Conservation (phyloP, 1,139 yeast genomes). For the Lodderomyces theae region DNA sequence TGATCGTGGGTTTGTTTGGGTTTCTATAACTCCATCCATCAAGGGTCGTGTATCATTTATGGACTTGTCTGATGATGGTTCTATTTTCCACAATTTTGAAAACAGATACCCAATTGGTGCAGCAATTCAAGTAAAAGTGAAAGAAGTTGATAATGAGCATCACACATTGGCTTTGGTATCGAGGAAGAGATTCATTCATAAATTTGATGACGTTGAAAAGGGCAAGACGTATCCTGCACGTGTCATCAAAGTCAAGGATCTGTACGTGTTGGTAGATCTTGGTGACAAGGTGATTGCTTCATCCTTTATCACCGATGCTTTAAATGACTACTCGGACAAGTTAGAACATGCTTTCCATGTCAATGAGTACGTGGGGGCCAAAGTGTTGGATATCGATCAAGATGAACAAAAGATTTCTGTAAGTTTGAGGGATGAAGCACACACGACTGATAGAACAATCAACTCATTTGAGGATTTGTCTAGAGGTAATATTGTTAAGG, state of each 20-base stretch:
- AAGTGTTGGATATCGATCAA: constrained; percentile 55
- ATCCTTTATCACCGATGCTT: constrained; percentile 74
- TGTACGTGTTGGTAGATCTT: constrained; percentile 64
- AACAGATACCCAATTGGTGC: constrained; percentile 66
- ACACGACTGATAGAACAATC: constrained; percentile 55
- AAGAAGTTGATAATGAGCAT: constrained; percentile 52
- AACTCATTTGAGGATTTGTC: constrained; percentile 52
- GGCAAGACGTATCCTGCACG: constrained; percentile 66
- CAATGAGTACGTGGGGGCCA: constrained; percentile 62
- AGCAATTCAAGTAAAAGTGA: constrained; percentile 60
- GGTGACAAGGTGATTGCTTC: constrained; percentile 63
- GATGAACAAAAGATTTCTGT: constrained; percentile 59
- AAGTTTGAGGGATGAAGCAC: constrained; percentile 55
- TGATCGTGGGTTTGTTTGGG: constrained; percentile 60
- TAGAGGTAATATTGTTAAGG: constrained; percentile 72
- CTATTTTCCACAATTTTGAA: constrained; percentile 49
- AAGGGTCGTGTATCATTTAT: constrained; percentile 67
- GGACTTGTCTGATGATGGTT: constrained; percentile 60
- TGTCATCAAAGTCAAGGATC: constrained; percentile 59
- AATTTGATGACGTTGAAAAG: constrained; percentile 51
- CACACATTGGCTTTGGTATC: constrained; percentile 51
- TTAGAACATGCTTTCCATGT: constrained; percentile 51
- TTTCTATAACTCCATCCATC: constrained; percentile 64
- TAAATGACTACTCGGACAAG: constrained; percentile 62
- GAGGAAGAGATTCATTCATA: constrained; percentile 40